Conservation (phyloP, 345 rosid species). For the Syzygium jambos region DNA sequence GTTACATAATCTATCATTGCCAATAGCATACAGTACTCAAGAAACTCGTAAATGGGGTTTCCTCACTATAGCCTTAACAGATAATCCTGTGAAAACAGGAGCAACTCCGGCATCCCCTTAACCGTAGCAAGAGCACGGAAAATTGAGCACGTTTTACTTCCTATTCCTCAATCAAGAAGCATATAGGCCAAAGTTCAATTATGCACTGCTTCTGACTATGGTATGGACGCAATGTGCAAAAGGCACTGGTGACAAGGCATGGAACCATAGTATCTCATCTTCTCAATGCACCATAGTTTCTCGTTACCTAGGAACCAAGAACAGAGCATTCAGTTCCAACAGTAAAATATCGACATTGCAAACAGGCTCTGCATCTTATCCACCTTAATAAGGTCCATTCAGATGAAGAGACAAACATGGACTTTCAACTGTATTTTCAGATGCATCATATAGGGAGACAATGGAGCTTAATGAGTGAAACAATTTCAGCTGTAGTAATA, state of each 20-base stretch:
- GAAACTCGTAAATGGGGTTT: neutral
- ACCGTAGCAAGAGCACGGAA: neutral
- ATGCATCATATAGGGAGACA: neutral
- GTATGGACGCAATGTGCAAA: neutral
- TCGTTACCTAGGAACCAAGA: slow-evolving; percentile 39
- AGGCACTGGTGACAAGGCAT: neutral
- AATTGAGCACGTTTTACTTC: neutral
- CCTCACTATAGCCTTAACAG: neutral
- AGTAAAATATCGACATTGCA: neutral
- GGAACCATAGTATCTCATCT: slow-evolving; percentile 12
- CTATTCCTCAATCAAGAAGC: neutral
- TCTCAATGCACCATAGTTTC: slow-evolving; percentile 90
- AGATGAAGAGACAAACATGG: neutral
- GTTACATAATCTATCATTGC: neutral
- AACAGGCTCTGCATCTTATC: neutral
- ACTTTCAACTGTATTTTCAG: neutral
- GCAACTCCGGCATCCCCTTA: neutral
- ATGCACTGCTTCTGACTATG: neutral
- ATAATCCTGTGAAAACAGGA: neutral
- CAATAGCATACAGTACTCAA: neutral
- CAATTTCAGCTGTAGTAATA: neutral
- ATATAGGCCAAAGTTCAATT: neutral
- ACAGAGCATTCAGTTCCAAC: neutral
- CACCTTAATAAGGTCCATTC: neutral
- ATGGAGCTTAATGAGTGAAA: neutral